Evolutionary conservation across 139 green algal genomes (phyloP).

Genomic region (Picocystis salinarum): DNA sequence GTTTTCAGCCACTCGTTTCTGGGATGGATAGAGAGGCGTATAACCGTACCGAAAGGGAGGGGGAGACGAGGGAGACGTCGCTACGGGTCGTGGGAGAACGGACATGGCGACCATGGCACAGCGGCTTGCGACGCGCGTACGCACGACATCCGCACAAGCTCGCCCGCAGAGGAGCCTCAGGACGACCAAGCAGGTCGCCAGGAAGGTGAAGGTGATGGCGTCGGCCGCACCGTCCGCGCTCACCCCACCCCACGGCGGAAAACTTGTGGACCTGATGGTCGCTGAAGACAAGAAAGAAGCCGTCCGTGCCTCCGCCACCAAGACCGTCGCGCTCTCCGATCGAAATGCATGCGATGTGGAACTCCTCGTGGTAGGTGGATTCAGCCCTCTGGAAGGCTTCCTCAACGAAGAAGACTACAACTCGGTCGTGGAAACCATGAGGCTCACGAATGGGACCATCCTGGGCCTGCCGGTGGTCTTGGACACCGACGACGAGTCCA

Average conservation of each 20-base stretch:
- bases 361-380: constrained; percentile 18
- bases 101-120: too few relatives aligned
- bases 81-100: too few relatives aligned
- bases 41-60: too few relatives aligned
- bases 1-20: too few relatives aligned
- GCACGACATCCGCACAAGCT: too few relatives aligned
- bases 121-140: too few relatives aligned
- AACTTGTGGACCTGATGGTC: constrained; percentile 21
- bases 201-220: not conserved
- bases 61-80: too few relatives aligned
- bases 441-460: constrained; percentile 26
- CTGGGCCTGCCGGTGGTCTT: constrained; percentile 69
- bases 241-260: constrained; percentile 16
- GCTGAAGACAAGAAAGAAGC: constrained; percentile 10
- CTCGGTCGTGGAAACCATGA: constrained; percentile 15
- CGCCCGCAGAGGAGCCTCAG: not conserved
- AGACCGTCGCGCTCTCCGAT: constrained; percentile 12
- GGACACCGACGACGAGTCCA: constrained; percentile 50
- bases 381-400: constrained; percentile 22
- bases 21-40: too few relatives aligned
- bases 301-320: constrained; percentile 6
- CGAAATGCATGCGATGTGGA: constrained; percentile 29
- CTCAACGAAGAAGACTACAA: constrained; percentile 19
- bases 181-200: not conserved
- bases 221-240: not conserved